These are phyloP conservation scores for Fusarium coffeatum DNA, from an alignment of 2,329 filamentous ascomycete species.

Conservation along the genomic window DNA sequence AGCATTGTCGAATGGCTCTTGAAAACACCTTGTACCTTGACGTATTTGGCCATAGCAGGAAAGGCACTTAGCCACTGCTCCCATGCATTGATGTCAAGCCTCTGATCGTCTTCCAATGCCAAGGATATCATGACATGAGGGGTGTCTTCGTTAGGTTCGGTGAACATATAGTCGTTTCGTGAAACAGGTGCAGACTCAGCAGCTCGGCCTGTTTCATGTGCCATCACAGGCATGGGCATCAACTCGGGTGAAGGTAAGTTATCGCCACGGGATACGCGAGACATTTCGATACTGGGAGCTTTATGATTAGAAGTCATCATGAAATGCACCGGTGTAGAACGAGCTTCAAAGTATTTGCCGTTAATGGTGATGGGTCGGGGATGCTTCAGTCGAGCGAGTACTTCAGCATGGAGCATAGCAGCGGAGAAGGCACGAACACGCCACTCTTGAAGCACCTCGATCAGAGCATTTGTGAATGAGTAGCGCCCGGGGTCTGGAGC, in stretches of 20 bases:
- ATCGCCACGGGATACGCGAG: constrained; percentile 49
- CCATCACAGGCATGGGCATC: constrained; percentile 31
- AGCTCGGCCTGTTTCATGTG: constrained; percentile 44
- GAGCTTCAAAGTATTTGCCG: constrained; percentile 67
- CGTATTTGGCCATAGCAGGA: constrained; percentile 68
- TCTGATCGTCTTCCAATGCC: constrained; percentile 68
- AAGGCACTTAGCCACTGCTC: constrained; percentile 67
- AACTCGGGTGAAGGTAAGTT: constrained; percentile 41
- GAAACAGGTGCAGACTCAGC: constrained; percentile 40
- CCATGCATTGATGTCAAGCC: constrained; percentile 68
- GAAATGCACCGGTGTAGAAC: constrained; percentile 70
- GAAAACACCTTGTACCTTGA: constrained; percentile 71
- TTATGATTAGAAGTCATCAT: constrained; percentile 72
- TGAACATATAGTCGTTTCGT: constrained; percentile 46
- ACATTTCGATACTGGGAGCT: constrained; percentile 68
- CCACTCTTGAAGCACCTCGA: constrained; percentile 70
- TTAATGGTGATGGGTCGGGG: constrained; percentile 68
- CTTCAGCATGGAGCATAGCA: constrained; percentile 70
- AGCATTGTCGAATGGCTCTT: constrained; percentile 71
- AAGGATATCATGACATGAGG: constrained; percentile 72
- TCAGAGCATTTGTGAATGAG: constrained; percentile 69
- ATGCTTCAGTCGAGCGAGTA: constrained; percentile 70
- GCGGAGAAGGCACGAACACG: constrained; percentile 65
- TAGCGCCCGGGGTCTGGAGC: constrained; percentile 69
- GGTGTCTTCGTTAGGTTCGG: constrained; percentile 64